These are phyloP conservation scores for Sarocladium kiliense DNA, from an alignment of 2,329 filamentous ascomycete genomes.

Conservation along the genomic window DNA sequence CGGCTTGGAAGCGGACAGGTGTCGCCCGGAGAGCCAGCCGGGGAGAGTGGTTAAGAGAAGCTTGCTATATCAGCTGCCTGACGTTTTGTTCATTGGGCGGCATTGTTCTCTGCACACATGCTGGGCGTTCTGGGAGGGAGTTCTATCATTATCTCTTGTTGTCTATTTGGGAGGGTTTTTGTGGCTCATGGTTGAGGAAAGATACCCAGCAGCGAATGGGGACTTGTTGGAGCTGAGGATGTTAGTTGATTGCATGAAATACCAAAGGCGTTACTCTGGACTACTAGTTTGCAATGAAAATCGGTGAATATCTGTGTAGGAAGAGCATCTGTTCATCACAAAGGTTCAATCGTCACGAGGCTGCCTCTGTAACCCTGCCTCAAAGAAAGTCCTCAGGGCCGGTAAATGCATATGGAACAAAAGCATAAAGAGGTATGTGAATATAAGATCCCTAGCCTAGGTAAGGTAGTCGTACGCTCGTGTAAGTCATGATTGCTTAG, in stretches of 20 bases:
- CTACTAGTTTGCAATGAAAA: too few species aligned
- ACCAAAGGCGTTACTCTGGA: not conserved
- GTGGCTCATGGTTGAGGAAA: not conserved
- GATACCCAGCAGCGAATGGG: not conserved
- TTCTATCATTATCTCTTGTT: not conserved
- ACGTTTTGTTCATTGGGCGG: not conserved
- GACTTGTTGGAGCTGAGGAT: not conserved
- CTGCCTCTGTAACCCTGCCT: too few species aligned
- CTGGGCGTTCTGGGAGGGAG: not conserved
- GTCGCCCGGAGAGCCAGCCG: constrained; percentile 21
- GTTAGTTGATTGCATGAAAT: not conserved
- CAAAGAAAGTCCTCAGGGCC: too few species aligned
- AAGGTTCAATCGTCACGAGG: too few species aligned
- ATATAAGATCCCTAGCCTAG: too few species aligned
- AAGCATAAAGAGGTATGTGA: too few species aligned
- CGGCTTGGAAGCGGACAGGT: constrained; percentile 27
- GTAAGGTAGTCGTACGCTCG: too few species aligned
- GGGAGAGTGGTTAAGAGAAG: not conserved
- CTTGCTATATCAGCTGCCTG: not conserved
- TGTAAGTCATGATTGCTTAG: too few species aligned
- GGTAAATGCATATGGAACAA: too few species aligned
- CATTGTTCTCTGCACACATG: not conserved
- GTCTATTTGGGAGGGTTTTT: not conserved
- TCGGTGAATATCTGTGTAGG: too few species aligned
- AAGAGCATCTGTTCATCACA: too few species aligned